Base-by-base conservation (phyloP, 2,329 filamentous ascomycete genomes). In the Onygena corvina region DNA sequence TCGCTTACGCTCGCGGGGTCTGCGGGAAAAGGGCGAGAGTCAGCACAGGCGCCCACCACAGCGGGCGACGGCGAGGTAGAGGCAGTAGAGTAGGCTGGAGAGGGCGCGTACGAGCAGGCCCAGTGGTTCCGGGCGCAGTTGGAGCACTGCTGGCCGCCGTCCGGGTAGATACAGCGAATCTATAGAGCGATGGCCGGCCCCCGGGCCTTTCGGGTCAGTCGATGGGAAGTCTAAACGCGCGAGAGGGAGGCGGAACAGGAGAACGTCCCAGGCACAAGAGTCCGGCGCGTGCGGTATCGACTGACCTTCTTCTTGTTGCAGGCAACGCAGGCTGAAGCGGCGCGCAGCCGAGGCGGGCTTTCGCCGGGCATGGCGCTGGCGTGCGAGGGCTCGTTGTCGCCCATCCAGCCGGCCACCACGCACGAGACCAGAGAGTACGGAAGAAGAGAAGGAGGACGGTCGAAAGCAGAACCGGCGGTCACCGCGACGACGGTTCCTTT, bases 291-390 rank as follows among this genome's bases (percentile, higher is more conserved):
- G n/a, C n/a, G n/a, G 20, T 40, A 40, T 6, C 25, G 42, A 33
- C 29, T 31, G 30, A 53, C 53, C 56, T 62, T 63, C 45, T 61
- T 63, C 50, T 59, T 60, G 51, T 63, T 63, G 35, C 60, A 62
- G 12, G 58, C 58, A 12, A 60, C 53, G 51, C 60, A 63, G 7
- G 60, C 60, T 14, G 54, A 58, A n/a, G 59, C 55, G 40, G 60
- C 60, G 12, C 60, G 55, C 5, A 61, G 47, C 50, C 56, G 57
- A 7, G 58, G 57, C n/a, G 57, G 59, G 29, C 53, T 58, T 35
- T 53, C 52, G 42, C 18, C 50, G 27, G 49, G 44, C 45, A 40
- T 38, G 27, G 47, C 21, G 31, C 14, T 23, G 35, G 34, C 23
- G 48, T 50, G 48, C 27, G 51, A 38, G 21, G 49, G 38, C 25